Conservation (phyloP, 1,139 yeast species). For the Suhomyces ambrosiae region DNA sequence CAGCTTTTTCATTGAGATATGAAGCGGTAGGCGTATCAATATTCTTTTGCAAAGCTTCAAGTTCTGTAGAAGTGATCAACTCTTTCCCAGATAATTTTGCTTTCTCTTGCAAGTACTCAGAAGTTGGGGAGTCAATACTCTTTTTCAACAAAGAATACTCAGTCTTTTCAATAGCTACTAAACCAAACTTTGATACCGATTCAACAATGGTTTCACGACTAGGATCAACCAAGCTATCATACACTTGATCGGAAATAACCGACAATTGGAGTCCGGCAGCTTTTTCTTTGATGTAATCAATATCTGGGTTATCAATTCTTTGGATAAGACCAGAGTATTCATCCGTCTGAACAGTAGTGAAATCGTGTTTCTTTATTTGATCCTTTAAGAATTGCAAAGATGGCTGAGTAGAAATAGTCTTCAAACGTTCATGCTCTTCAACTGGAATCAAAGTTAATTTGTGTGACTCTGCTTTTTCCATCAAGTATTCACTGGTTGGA, state of each 20-base stretch:
- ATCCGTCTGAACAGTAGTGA: constrained; percentile 24
- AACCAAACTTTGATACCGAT: constrained; percentile 21
- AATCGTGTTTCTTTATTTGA: constrained; percentile 21
- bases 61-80: constrained; percentile 25
- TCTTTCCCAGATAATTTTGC: constrained; percentile 17
- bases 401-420: constrained; percentile 21
- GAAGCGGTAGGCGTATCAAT: constrained; percentile 23
- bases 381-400: constrained; percentile 18
- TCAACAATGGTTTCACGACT: constrained; percentile 16
- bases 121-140: constrained; percentile 25
- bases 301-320: constrained; percentile 14
- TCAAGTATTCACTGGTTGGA: constrained; percentile 28
- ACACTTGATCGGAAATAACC: constrained; percentile 27
- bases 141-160: constrained; percentile 20
- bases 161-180: constrained; percentile 16
- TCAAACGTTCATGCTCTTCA: constrained; percentile 17
- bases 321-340: constrained; percentile 19
- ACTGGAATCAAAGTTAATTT: constrained; percentile 13
- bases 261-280: constrained; percentile 20
- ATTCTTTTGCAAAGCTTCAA: constrained; percentile 10
- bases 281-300: constrained; percentile 21
- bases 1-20: constrained; percentile 20
- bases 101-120: constrained; percentile 27
- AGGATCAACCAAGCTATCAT: constrained; percentile 23
- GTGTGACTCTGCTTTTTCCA: constrained; percentile 18